A percentile compares a stretch with the other conserved stretches of the same genome.
These are phyloP conservation scores for Lagerstroemia speciosa DNA, from an alignment of 345 rosid genomes.

Conservation along the genomic window DNA sequence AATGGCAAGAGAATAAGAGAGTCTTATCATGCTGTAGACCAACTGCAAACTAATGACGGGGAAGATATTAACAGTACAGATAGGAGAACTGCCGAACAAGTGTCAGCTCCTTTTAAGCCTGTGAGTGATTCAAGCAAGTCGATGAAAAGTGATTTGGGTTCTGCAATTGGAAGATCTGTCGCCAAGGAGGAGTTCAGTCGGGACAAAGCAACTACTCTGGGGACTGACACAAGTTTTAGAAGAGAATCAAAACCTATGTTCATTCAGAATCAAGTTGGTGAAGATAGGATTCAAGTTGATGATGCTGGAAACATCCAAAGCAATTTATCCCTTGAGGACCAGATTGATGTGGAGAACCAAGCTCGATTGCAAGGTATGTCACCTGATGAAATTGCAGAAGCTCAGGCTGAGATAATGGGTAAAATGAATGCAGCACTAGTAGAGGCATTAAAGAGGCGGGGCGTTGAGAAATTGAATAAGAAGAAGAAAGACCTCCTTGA, in stretches of 20 bases:
- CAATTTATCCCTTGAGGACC: slow-evolving; percentile 47
- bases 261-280: not conserved
- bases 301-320: slow-evolving; percentile 20
- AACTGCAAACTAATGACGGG: not conserved
- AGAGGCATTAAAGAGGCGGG: slow-evolving; percentile 52
- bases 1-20: slow-evolving; percentile 10
- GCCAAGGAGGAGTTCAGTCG: slow-evolving; percentile 19
- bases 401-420: slow-evolving; percentile 71
- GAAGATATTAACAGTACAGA: slow-evolving; percentile 1
- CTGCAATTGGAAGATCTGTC: slow-evolving; percentile 7
- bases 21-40: not conserved
- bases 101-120: slow-evolving; percentile 10
- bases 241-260: slow-evolving; percentile 12
- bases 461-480: slow-evolving; percentile 44
- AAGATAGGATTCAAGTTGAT: slow-evolving; percentile 12
- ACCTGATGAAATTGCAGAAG: slow-evolving; percentile 61
- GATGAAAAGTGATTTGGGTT: slow-evolving; percentile 9
- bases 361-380: slow-evolving; percentile 62
- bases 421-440: slow-evolving; percentile 70
- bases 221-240: slow-evolving; percentile 6
- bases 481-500: slow-evolving; percentile 18
- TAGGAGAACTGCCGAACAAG: slow-evolving; percentile 1
- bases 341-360: slow-evolving; percentile 71
- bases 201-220: slow-evolving; percentile 6
- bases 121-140: slow-evolving; percentile 9